Percentiles rank a stretch among this genome's conserved stretches.
Conservation (phyloP, 257 asterid species). For the Ilex aquifolium region DNA sequence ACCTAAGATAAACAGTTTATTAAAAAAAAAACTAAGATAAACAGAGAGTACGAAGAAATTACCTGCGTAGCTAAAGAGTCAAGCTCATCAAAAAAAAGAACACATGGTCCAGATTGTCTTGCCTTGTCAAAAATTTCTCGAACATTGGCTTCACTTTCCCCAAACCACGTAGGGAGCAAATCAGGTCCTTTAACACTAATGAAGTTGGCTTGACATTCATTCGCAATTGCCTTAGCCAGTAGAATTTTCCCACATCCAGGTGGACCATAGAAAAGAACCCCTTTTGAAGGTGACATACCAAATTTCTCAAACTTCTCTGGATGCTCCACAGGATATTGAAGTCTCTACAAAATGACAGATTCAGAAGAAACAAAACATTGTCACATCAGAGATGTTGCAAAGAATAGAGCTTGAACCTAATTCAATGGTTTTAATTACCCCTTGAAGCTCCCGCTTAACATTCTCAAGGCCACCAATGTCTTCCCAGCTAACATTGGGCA, state of each 20-base stretch:
- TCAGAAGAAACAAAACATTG: neutral
- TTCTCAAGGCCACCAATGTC: conserved; percentile 45
- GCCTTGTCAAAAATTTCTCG: conserved; percentile 33
- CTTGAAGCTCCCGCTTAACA: conserved; percentile 48
- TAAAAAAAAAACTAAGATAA: too few species aligned
- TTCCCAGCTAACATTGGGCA: conserved; percentile 45
- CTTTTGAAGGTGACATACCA: conserved; percentile 69
- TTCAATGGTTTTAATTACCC: conserved; percentile 16
- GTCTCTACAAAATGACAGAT: conserved; percentile 30
- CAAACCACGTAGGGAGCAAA: conserved; percentile 64
- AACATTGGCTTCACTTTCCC: conserved; percentile 56
- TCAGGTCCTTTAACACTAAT: conserved; percentile 63
- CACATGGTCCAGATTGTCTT: conserved; percentile 71
- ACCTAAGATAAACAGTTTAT: too few species aligned
- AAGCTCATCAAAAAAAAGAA: conserved; percentile 61
- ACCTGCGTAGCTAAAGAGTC: conserved; percentile 79
- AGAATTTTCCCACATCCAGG: conserved; percentile 67
- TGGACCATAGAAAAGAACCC: conserved; percentile 63
- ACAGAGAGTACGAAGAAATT: neutral
- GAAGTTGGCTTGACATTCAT: conserved; percentile 62
- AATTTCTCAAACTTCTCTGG: conserved; percentile 61
- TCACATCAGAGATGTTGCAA: too few species aligned
- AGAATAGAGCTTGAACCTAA: too few species aligned
- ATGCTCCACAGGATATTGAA: conserved; percentile 71
- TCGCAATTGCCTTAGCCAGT: conserved; percentile 62